A percentile compares a stretch with the other conserved stretches of the same genome.
Conservation (phyloP, 202 grass and related monocot species). For the Zoysia matrella region DNA sequence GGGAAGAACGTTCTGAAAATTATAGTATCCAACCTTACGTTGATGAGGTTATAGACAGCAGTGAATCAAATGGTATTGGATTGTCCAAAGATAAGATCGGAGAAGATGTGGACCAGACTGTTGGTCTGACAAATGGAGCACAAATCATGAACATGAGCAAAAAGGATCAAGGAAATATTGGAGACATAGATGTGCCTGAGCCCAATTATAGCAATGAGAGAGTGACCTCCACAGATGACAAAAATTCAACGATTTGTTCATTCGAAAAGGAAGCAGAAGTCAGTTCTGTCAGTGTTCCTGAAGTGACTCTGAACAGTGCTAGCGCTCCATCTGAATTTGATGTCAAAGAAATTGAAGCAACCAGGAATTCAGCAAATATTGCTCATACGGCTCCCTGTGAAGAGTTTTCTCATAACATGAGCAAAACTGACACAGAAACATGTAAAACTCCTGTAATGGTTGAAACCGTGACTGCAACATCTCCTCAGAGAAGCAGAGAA, state of each 20-base stretch:
- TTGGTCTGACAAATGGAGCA: slow-evolving; percentile 27
- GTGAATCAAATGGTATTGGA: not conserved
- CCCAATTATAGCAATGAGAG: not conserved
- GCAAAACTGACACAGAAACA: slow-evolving; percentile 9
- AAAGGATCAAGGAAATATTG: slow-evolving; percentile 1
- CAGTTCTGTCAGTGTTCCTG: not conserved
- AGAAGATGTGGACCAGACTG: slow-evolving; percentile 7
- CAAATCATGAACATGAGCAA: not conserved
- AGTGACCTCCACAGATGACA: not conserved
- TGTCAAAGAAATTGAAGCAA: not conserved
- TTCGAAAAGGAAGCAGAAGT: slow-evolving; percentile 5
- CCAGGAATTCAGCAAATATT: not conserved
- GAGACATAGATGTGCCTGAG: slow-evolving; percentile 24
- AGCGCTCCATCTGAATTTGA: slow-evolving; percentile 12
- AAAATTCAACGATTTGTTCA: not conserved
- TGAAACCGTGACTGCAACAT: not conserved
- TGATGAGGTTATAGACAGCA: not conserved
- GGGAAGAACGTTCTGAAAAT: slow-evolving; percentile 13
- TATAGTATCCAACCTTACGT: not conserved
- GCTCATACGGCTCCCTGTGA: not conserved
- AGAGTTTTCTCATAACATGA: slow-evolving; percentile 14
- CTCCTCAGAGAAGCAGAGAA: slow-evolving; percentile 13
- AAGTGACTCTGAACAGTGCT: not conserved
- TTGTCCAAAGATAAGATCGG: slow-evolving; percentile 4
- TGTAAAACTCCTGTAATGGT: not conserved